Percentiles rank a stretch among this genome's conserved stretches.
Evolutionary conservation across 371 early-diverging fungal genomes (phyloP).

Genomic region (Smittium culicis): DNA sequence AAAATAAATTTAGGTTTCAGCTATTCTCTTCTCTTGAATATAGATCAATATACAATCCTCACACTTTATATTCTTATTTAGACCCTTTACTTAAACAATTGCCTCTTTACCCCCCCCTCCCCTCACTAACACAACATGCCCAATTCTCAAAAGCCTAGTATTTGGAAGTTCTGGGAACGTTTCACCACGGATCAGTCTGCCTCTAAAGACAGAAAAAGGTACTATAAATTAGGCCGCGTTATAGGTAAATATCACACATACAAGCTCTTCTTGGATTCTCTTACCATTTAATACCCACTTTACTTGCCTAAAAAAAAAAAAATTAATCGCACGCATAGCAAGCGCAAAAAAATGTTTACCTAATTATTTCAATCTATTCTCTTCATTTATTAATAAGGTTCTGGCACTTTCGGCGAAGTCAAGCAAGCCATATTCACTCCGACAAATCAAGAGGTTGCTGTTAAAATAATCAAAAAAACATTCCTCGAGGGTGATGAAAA

Average conservation of each 20-base stretch:
- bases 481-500: conserved; percentile 45
- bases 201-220: conserved; percentile 51
- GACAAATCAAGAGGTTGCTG: conserved; percentile 48
- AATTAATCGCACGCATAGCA: no score
- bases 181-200: conserved; percentile 37
- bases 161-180: conserved; percentile 3
- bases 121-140: no score
- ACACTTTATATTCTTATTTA: no score
- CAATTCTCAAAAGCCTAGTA: background rate
- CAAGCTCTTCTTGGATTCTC: no score
- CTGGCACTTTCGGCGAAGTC: conserved; percentile 62
- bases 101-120: no score
- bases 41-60: no score
- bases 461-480: conserved; percentile 65
- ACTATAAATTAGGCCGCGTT: conserved; percentile 42
- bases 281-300: background rate
- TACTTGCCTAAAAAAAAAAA: background rate
- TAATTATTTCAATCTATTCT: no score
- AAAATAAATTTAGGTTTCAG: no score
- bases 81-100: no score
- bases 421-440: conserved; percentile 42
- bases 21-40: no score
- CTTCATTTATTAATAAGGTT: conserved; percentile 36
- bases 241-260: conserved; percentile 39
- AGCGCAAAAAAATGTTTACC: no score